Evolutionary conservation across 1,139 yeast genomes (phyloP).

Genomic region (Trichomonascaceae sp.): DNA sequence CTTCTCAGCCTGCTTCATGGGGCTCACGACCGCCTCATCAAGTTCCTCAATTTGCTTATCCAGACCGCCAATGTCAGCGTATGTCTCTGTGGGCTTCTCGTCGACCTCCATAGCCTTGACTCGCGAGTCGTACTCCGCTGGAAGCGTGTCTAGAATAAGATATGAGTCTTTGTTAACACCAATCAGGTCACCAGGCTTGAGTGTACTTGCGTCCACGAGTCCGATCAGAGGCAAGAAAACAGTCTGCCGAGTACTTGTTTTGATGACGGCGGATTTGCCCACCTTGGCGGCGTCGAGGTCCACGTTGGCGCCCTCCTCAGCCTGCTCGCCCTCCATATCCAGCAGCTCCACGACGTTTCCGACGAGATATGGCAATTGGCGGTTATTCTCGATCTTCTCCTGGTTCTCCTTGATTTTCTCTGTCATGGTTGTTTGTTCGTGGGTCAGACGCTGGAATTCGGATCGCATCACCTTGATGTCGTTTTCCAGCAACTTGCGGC

Average conservation of each 20-base stretch:
- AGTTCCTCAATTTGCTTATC: slow-evolving; percentile 97
- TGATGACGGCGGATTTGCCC: slow-evolving; percentile 96
- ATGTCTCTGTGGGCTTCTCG: slow-evolving; percentile 94
- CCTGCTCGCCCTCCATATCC: slow-evolving; percentile 79
- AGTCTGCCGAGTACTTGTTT: slow-evolving; percentile 95
- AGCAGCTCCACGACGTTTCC: slow-evolving; percentile 95
- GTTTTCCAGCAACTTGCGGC: slow-evolving; percentile 81
- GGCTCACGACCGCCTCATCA: slow-evolving; percentile 94
- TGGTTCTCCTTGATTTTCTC: slow-evolving; percentile 93
- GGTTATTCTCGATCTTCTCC: slow-evolving; percentile 91
- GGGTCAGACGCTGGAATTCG: slow-evolving; percentile 79
- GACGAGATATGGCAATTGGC: slow-evolving; percentile 89
- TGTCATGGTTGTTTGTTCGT: slow-evolving; percentile 84
- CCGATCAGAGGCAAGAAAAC: slow-evolving; percentile 94
- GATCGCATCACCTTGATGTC: slow-evolving; percentile 94
- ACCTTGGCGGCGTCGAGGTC: slow-evolving; percentile 84
- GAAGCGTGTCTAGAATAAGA: slow-evolving; percentile 82
- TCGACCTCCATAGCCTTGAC: slow-evolving; percentile 99
- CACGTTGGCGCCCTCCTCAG: slow-evolving; percentile 89
- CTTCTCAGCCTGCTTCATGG: slow-evolving; percentile 97
- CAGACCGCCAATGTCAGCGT: slow-evolving; percentile 93
- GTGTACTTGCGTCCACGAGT: slow-evolving; percentile 71
- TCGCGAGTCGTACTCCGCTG: slow-evolving; percentile 93
- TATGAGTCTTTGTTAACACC: slow-evolving; percentile 98
- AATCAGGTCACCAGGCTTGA: slow-evolving; percentile 92